A percentile compares a stretch with the other conserved stretches of the same genome.
Evolutionary conservation across 441 rosid genomes (phyloP).

Genomic region (Geranium incanum): DNA sequence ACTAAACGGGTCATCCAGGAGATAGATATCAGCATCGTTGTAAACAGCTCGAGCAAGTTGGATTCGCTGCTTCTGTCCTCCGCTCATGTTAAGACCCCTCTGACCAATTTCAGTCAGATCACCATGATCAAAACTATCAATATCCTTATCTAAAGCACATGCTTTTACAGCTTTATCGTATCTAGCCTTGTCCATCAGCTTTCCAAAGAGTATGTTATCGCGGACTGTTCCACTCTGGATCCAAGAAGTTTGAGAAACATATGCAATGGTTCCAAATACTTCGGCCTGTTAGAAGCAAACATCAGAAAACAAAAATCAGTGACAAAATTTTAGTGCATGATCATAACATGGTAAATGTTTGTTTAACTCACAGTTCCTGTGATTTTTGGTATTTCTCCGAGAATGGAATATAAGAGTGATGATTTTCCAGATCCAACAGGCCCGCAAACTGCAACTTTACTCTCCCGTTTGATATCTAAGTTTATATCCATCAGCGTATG

Average conservation of each 20-base stretch:
- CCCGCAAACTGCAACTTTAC: conserved; percentile 76
- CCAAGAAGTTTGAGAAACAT: conserved; percentile 90
- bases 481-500: conserved; percentile 41
- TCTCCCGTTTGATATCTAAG: conserved; percentile 40
- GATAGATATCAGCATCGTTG: conserved; percentile 69
- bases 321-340: not conserved
- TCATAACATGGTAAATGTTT: not conserved
- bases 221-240: conserved; percentile 82
- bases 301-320: not conserved
- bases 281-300: conserved; percentile 37
- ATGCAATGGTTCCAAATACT: conserved; percentile 56
- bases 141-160: conserved; percentile 75
- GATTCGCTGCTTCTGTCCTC: conserved; percentile 94
- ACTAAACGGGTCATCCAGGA: conserved; percentile 80
- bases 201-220: conserved; percentile 73
- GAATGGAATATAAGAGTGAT: conserved; percentile 60
- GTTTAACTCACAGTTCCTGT: conserved; percentile 58
- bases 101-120: conserved; percentile 92
- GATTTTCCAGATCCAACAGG: conserved; percentile 88
- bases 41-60: conserved; percentile 89
- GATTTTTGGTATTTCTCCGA: conserved; percentile 68
- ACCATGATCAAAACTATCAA: conserved; percentile 51
- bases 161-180: conserved; percentile 55
- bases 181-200: conserved; percentile 50
- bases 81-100: conserved; percentile 86